phyloP scores from a whole-genome alignment of 2,329 filamentous ascomycete species.

The Hawksworthiomyces lignivorus region DNA sequence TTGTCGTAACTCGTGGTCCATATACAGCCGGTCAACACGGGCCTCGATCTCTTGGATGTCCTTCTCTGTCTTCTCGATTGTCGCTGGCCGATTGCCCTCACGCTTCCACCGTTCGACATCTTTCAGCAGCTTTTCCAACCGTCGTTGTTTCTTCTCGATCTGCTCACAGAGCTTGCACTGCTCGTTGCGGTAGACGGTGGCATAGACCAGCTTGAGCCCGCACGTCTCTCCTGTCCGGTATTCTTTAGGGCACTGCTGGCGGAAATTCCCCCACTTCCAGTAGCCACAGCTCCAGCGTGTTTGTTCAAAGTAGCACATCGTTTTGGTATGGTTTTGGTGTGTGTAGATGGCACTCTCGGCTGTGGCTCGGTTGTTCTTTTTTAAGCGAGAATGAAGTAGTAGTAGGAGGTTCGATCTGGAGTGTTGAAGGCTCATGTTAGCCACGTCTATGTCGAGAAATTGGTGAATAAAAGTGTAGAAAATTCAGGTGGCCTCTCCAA shows the following conservation, averaged over 20 bases:
- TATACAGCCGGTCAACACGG: constrained; percentile 47
- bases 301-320: constrained; percentile 92
- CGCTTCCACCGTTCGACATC: constrained; percentile 70
- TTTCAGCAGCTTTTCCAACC: constrained; percentile 63
- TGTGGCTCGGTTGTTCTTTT: too few relatives aligned
- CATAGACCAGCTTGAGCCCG: constrained; percentile 82
- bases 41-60: constrained; percentile 60
- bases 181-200: constrained; percentile 54
- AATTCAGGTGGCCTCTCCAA: too few relatives aligned
- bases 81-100: constrained; percentile 66
- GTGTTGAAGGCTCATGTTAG: too few relatives aligned
- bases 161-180: constrained; percentile 83
- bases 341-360: too few relatives aligned
- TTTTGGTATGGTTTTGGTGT: too few relatives aligned
- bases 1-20: constrained; percentile 29
- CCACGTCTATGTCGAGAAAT: too few relatives aligned
- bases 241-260: constrained; percentile 86
- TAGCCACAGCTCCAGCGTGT: constrained; percentile 78
- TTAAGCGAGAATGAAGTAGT: too few relatives aligned
- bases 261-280: constrained; percentile 93
- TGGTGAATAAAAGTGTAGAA: too few relatives aligned
- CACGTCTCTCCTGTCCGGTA: constrained; percentile 95
- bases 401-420: too few relatives aligned
- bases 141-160: constrained; percentile 75
- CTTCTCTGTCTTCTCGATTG: constrained; percentile 61